Evolutionary conservation across 2,329 filamentous ascomycete genomes (phyloP), one percentile per base, ranked within the genome.

Genomic region (Microsporum audouinii): DNA sequence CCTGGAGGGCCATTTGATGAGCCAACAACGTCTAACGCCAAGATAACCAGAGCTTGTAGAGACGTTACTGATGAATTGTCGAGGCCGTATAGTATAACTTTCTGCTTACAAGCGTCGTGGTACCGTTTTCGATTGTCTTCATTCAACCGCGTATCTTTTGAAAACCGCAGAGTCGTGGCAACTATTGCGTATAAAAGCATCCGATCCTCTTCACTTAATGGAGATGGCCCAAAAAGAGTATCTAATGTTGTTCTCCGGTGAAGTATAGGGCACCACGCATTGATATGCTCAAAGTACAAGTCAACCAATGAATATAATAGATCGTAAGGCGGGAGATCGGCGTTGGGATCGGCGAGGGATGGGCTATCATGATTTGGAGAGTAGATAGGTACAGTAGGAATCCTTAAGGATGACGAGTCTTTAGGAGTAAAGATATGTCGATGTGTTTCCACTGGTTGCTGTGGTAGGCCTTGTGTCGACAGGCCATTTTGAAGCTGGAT

Each of bases 61-160:
- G 89, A 85, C 71, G 91, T 92, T 62, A 96, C 89, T 0, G 90
- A 94, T 10, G 89, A 91, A 67, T 94, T 91, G 68, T 95, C 90
- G 67, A 96, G 82, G 3, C 91, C 90, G 68, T 95, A 95, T 0
- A 96, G 79, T 10, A 96, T 73, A 0, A 96, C 91, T 63, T 87
- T 89, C 68, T 92, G 87, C 72, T 95, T 96, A 0, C 90, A 91
- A 1, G 84, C 81, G 62, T 85, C 82, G 70, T 95, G 88, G 68
- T 94, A 95, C 36, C 87, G 84, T 56, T 83, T 81, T 63, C 89
- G 80, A 64, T 85, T 84, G 58, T 88, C 85, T 1, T 88, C 83
- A 0, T 86, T 91, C 34, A 96, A 78, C 51, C 89, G 81, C 27
- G 80, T 73, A 70, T 96, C 91, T 2, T 82, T 86, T 0, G 89